These are phyloP conservation scores for Chenopodium suecicum DNA, from an alignment of 148 eudicot species.

Conservation along the genomic window DNA sequence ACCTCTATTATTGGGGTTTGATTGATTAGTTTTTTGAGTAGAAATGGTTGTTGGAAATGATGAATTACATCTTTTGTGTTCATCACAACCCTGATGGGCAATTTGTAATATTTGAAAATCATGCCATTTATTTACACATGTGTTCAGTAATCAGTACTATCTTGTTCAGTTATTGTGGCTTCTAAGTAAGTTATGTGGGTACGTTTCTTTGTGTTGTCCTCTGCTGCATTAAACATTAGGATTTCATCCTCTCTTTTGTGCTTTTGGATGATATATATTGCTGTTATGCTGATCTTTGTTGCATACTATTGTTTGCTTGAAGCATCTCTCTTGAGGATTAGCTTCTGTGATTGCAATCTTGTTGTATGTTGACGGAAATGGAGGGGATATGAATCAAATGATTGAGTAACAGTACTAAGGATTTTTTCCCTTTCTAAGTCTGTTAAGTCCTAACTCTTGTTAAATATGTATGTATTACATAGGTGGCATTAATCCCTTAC, in stretches of 20 bases:
- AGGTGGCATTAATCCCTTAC: constrained; percentile 93
- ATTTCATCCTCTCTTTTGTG: neutral
- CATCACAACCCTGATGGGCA: neutral
- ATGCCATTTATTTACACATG: neutral
- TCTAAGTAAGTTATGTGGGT: neutral
- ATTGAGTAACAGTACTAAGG: neutral
- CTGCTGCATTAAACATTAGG: neutral
- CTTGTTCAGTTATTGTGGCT: neutral
- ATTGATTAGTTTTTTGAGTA: neutral
- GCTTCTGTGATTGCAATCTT: neutral
- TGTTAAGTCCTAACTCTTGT: neutral
- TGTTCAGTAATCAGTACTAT: neutral
- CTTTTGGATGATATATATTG: neutral
- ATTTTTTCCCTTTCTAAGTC: neutral
- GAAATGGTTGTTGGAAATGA: neutral
- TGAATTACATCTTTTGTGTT: neutral
- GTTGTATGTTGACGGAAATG: neutral
- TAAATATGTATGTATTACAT: constrained; percentile 25
- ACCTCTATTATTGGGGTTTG: neutral
- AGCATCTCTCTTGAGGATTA: neutral
- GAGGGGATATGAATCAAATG: neutral
- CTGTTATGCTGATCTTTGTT: neutral
- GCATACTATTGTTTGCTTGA: neutral
- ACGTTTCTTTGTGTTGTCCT: neutral
- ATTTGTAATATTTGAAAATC: neutral